Evolutionary conservation across 352 stramenopile species (phyloP), one percentile per base, ranked within the genome.

Genomic region (Phytophthora sp.): DNA sequence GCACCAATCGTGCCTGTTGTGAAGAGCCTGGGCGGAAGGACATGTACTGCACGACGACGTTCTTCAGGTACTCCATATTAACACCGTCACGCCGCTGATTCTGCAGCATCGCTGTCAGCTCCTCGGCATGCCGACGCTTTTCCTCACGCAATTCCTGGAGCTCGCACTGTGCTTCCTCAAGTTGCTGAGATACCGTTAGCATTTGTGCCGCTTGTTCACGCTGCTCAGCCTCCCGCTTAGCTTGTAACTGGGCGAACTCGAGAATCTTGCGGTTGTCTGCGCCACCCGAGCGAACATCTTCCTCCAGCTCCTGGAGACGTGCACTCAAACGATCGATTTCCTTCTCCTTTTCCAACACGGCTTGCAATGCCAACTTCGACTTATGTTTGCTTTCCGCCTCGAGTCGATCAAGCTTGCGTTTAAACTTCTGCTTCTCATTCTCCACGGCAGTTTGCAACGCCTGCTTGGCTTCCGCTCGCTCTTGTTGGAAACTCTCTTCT

Each of bases 31-130:
- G 82, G 12, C 80, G 86, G 70, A 96, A 94, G 16, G 84, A 91
- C 86, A 96, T 94, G 71, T 91, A 96, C 79, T 95, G 89, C 21
- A 96, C 84, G 21, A 96, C 86, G 16, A 96, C 86, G 53, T 96
- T 96, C 66, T 96, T 96, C 29, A 96, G 71, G 66, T 96, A 96
- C 55, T 96, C 88, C 86, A 96, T 91, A 66, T 96, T 95, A 27
- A 96, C 86, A 27, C 88, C 88, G 20, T 94, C 88, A 33, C 89
- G 85, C 6, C 86, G 83, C 53, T 95, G 86, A 15, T 80, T 91
- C 57, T 93, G 86, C 69, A 93, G 83, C 59, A 95, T 75, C 27
- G 74, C 80, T 6, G 76, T 85, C 16, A 96, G 70, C 52, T 95
- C 85, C 24, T 91, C 67, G 24, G 88, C 77, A 63, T 93, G 81